phyloP scores from a whole-genome alignment of 768 basidiomycete genomes.

The Suillus occidentalis region DNA sequence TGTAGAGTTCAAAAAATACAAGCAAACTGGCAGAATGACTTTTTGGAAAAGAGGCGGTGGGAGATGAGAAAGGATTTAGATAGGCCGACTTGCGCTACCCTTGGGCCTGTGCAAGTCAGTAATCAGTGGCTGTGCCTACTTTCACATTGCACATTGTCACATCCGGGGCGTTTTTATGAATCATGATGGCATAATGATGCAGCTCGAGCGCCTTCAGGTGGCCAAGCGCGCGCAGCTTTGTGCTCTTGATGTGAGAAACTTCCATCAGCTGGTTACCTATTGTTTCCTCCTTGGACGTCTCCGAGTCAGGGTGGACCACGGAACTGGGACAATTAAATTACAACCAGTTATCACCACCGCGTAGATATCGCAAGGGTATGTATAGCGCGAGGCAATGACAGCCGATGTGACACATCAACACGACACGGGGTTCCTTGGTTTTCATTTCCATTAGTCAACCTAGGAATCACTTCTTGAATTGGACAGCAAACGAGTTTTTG shows the following conservation, averaged over 20 bases:
- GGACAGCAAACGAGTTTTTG: not conserved
- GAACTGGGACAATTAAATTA: not conserved
- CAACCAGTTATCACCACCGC: too few relatives aligned
- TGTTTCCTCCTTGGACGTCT: not conserved
- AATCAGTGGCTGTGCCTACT: constrained; percentile 27
- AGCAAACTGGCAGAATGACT: not conserved
- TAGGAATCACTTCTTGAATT: constrained; percentile 6
- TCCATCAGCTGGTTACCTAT: not conserved
- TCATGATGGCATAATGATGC: not conserved
- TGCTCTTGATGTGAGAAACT: not conserved
- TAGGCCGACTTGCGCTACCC: not conserved
- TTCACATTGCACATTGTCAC: not conserved
- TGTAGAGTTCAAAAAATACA: not conserved
- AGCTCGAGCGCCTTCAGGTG: not conserved
- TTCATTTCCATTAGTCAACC: constrained; percentile 3
- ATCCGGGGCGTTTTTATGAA: not conserved
- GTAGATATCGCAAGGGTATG: not conserved
- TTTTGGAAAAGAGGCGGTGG: constrained; percentile 10
- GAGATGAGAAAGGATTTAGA: constrained; percentile 20
- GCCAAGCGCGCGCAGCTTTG: not conserved
- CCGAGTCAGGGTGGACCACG: too few relatives aligned
- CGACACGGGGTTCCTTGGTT: constrained; percentile 4
- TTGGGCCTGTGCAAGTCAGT: not conserved
- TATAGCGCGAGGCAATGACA: not conserved
- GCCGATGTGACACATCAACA: not conserved